Evolutionary conservation across 805 yeast species (phyloP).

Genomic region (Helenozyma rhizophorensis): DNA sequence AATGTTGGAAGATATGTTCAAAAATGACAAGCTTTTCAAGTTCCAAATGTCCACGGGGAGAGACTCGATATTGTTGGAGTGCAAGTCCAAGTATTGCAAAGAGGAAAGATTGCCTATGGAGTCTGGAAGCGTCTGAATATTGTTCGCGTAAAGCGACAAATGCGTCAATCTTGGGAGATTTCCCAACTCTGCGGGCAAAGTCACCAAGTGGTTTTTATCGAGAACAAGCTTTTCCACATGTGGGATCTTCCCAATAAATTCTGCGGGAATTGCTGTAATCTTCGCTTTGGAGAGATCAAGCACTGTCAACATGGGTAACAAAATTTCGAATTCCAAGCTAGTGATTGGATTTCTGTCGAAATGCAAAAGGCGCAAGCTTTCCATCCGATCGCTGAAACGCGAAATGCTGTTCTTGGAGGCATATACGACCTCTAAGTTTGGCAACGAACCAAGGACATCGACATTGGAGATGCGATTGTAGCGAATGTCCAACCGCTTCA

Average conservation of each 20-base stretch:
- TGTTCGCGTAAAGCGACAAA: conserved; percentile 70
- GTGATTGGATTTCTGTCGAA: conserved; percentile 85
- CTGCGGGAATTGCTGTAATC: conserved; percentile 65
- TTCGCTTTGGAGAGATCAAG: conserved; percentile 81
- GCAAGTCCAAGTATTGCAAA: conserved; percentile 69
- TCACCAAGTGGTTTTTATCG: conserved; percentile 77
- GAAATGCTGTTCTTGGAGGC: conserved; percentile 75
- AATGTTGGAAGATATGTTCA: conserved; percentile 74
- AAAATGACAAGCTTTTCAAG: conserved; percentile 47
- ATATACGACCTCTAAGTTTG: conserved; percentile 65
- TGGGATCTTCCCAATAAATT: conserved; percentile 57
- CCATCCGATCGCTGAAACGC: conserved; percentile 58
- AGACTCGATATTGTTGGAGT: conserved; percentile 72
- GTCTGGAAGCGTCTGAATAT: conserved; percentile 65
- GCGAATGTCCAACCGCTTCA: conserved; percentile 73
- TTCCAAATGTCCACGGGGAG: conserved; percentile 68
- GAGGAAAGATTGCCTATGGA: conserved; percentile 56
- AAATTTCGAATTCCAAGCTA: conserved; percentile 48
- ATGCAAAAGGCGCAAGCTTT: conserved; percentile 61
- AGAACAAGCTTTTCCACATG: conserved; percentile 68
- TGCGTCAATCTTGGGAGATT: conserved; percentile 54
- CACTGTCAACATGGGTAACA: conserved; percentile 58
- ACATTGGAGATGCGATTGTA: conserved; percentile 59
- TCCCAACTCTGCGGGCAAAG: conserved; percentile 67
- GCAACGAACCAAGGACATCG: conserved; percentile 52